phyloP scores from a whole-genome alignment of 306 rosid genomes.

The Vigna radiata region DNA sequence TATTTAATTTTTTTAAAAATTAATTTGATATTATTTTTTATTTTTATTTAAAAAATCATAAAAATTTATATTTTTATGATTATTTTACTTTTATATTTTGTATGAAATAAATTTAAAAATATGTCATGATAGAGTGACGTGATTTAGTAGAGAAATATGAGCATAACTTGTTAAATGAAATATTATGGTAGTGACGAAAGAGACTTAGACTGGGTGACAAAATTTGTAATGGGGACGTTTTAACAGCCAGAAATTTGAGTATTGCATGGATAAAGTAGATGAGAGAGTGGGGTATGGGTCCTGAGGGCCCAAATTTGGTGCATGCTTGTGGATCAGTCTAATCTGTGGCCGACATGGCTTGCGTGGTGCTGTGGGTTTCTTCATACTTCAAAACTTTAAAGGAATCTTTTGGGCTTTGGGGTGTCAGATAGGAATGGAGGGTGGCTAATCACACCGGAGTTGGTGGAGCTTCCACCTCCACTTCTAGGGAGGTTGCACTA shows the following conservation, averaged over 20 bases:
- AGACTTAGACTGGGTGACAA: not conserved
- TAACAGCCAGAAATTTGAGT: slow-evolving; percentile 12
- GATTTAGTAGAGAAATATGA: not conserved
- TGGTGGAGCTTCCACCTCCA: not conserved
- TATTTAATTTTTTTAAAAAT: no score
- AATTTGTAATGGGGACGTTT: no score
- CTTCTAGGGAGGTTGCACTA: no score
- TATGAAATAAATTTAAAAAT: no score
- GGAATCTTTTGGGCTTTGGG: slow-evolving; percentile 5
- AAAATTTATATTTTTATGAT: no score
- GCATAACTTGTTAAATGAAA: no score
- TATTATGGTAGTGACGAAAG: not conserved
- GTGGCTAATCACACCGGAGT: not conserved
- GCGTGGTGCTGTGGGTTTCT: slow-evolving; percentile 36
- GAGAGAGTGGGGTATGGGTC: slow-evolving; percentile 23
- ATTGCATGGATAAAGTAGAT: not conserved
- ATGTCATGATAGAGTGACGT: no score
- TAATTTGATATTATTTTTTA: no score
- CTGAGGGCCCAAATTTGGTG: not conserved
- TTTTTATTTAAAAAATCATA: no score
- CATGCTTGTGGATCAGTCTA: not conserved
- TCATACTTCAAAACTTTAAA: not conserved
- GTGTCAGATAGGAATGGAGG: not conserved
- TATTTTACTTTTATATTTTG: no score
- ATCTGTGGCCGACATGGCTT: slow-evolving; percentile 29